Evolutionary conservation across 2,329 filamentous ascomycete species (phyloP).

Genomic region (Verticillium klebahnii): DNA sequence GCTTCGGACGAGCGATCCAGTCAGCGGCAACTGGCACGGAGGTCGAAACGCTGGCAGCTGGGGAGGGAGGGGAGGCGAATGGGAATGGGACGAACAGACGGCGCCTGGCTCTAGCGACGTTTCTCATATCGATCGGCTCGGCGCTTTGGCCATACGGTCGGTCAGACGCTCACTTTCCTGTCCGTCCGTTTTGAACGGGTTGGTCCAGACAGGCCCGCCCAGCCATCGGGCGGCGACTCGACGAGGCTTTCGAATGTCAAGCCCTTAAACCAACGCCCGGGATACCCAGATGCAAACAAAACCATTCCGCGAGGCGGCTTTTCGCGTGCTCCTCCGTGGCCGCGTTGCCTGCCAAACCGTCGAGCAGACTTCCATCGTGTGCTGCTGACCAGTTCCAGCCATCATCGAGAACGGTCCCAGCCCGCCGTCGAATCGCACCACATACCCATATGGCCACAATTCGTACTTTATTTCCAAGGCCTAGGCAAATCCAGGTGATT

Average conservation of each 20-base stretch:
- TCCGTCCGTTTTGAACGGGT: neutral
- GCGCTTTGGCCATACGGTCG: neutral
- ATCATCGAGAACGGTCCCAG: neutral
- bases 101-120: neutral
- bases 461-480: neutral
- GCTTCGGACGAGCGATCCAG: neutral
- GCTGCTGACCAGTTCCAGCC: neutral
- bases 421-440: neutral
- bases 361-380: neutral
- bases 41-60: neutral
- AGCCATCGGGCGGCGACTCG: neutral
- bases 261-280: no score
- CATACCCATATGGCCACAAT: neutral
- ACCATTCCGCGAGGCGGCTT: neutral
- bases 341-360: neutral
- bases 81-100: neutral
- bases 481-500: neutral
- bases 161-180: neutral
- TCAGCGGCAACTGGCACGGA: neutral
- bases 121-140: neutral
- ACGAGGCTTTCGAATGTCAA: neutral
- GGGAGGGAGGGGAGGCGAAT: neutral
- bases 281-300: neutral
- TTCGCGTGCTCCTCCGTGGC: neutral
- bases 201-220: neutral